Base-by-base conservation (phyloP, 2,329 filamentous ascomycete species). In the Colletotrichum horii region DNA sequence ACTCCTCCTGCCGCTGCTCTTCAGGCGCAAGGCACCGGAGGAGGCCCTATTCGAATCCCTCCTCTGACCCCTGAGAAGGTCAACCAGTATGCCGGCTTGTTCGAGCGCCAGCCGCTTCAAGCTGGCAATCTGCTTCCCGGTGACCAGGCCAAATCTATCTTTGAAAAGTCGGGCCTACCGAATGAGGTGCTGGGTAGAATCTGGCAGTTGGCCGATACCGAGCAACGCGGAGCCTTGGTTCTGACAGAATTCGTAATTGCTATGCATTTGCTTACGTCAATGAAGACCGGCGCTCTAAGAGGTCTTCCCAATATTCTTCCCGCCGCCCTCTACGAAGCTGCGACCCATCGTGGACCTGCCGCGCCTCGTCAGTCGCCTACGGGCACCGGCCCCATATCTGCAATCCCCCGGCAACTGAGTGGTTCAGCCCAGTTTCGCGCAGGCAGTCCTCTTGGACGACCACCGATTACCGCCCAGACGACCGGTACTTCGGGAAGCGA, bases 171-270 rank as follows among this genome's bases (percentile, higher is more conserved):
- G 2, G 93, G 94, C 71, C 87, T 99, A 77, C 94, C 96, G 7
- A 98, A 97, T 83, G 96, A 98, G 80, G 91, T 94, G 14, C 89
- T 99, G 36, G 96, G 96, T n/a, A 93, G 94, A 79, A 98, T 99
- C 87, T 99, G 97, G 97, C 96, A 94, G 80, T 90, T 99, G 76
- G 94, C 96, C 26, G 97, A 99, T 83, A 97, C 95, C 0, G 96
- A 98, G 84, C 96, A 98, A 85, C 93, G 96, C 69, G 97, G 97
- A 66, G 93, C 94, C 36, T 89, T 99, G 43, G 94, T 96, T 74
- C 90, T 93, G 80, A 96, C 96, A 16, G 97, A 98, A 81, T 99
- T 99, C 83, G 94, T 98, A 82, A 97, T 99, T 81, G 97, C 97
- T 61, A 99, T 99, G 97, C 97, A 99, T 84, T 88, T 99, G 76